Evolutionary conservation across 257 asterid genomes (phyloP).

Genomic region (Sherardia arvensis): DNA sequence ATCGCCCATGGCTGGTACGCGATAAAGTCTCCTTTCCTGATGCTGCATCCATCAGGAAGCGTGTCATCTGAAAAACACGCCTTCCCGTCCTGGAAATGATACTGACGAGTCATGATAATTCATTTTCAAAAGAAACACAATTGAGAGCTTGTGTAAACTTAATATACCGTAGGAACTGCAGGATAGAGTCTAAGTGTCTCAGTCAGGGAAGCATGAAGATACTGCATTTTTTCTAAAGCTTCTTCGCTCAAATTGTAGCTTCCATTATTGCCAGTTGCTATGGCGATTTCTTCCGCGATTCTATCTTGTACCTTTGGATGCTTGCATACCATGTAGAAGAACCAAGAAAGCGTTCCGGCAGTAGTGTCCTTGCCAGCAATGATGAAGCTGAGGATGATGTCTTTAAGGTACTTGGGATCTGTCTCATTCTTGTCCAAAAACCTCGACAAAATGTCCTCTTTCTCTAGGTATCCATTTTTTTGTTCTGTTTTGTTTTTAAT

Average conservation of each 20-base stretch:
- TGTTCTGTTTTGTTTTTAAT: constrained; percentile 43
- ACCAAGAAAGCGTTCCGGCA: constrained; percentile 66
- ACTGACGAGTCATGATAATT: neutral
- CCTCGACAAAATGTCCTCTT: constrained; percentile 52
- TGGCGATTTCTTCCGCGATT: constrained; percentile 32
- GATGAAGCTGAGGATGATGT: constrained; percentile 59
- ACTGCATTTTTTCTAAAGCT: constrained; percentile 50
- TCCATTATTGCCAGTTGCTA: constrained; percentile 19
- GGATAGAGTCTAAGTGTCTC: constrained; percentile 68
- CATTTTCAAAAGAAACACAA: too few species aligned
- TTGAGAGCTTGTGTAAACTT: neutral
- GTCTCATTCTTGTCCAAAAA: constrained; percentile 49
- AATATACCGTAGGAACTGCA: constrained; percentile 43
- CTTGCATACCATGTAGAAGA: constrained; percentile 63
- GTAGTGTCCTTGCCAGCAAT: constrained; percentile 75
- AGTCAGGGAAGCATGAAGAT: constrained; percentile 52
- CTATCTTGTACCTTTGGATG: constrained; percentile 43
- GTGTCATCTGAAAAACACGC: constrained; percentile 50
- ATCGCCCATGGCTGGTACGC: constrained; percentile 42
- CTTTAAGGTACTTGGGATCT: constrained; percentile 54
- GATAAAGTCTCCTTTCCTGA: constrained; percentile 44
- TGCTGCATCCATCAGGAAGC: constrained; percentile 49
- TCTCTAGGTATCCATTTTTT: constrained; percentile 17
- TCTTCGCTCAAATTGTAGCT: constrained; percentile 35
- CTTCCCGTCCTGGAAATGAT: constrained; percentile 44